Percentiles rank a stretch among this genome's conserved stretches.
These are phyloP conservation scores for Termitomyces sp. DNA, from an alignment of 768 basidiomycete genomes.

Conservation along the genomic window DNA sequence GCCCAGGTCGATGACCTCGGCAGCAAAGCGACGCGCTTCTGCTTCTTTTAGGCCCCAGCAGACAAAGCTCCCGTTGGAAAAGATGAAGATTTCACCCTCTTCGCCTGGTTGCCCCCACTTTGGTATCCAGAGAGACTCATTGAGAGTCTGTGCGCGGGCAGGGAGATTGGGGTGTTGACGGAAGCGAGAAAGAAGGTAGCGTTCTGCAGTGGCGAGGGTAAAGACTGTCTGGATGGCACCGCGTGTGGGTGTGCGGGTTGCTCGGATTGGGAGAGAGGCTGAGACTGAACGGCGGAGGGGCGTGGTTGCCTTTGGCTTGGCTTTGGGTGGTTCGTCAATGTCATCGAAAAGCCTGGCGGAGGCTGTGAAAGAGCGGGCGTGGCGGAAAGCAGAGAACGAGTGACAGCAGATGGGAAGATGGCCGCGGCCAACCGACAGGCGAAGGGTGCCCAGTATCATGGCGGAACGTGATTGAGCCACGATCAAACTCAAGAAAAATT, in stretches of 20 bases:
- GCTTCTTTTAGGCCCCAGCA: conserved; percentile 83
- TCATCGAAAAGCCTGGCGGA: background rate
- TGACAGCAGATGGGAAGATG: background rate
- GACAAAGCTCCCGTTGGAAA: conserved; percentile 83
- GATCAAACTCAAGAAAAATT: background rate
- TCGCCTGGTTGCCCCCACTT: conserved; percentile 51
- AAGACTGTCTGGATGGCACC: conserved; percentile 74
- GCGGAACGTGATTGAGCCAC: background rate
- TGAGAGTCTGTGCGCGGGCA: conserved; percentile 48
- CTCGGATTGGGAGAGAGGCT: conserved; percentile 79
- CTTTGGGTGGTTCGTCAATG: conserved; percentile 31
- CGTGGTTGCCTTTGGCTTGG: conserved; percentile 79
- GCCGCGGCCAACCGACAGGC: background rate
- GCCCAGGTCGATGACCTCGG: conserved; percentile 50
- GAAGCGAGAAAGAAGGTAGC: conserved; percentile 66
- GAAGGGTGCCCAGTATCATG: background rate
- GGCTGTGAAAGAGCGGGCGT: background rate
- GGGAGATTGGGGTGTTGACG: conserved; percentile 47
- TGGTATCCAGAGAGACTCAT: conserved; percentile 80
- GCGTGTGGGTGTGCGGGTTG: conserved; percentile 82
- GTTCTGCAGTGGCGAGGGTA: conserved; percentile 83
- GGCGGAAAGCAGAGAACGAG: background rate
- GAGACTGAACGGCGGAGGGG: conserved; percentile 79
- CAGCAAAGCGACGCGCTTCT: conserved; percentile 64
- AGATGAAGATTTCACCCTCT: conserved; percentile 84